Base-by-base conservation (phyloP, 2,329 filamentous ascomycete genomes). In the Bipolaris oryzae region DNA sequence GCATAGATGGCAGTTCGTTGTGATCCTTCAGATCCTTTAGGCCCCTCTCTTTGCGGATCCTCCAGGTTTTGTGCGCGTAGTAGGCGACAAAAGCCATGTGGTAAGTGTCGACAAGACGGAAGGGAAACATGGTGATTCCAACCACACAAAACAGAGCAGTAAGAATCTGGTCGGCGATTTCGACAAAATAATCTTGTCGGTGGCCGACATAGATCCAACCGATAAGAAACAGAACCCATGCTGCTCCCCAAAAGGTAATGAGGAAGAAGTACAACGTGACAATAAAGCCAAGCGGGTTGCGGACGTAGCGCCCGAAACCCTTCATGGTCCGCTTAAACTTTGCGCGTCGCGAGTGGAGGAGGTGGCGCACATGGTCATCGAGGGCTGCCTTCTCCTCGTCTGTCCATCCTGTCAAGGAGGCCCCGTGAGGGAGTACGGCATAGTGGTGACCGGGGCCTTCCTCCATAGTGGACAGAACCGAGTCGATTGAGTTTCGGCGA, bases 221-320 rank as follows among this genome's bases (percentile, higher is more conserved):
- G 71, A 96, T 96, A 46, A 96, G 80, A 76, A 94, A 95, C 18
- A 96, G 83, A 1, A 96, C 91, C 91, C 91, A 96, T 0, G 90
- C 90, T 16, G 93, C 81, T 67, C 91, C 91, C 71, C 95, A 96
- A 1, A 93, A 82, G 0, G 91, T 95, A 63, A 96, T 92, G n/a
- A 94, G 80, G 7, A 86, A 88, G n/a, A 91, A 91, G 75, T 96
- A 96, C 2, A 96, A 77, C 0, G 91, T 93, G 48, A 96, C 89
- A 57, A 93, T 84, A 69, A 95, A 91, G 1, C 91, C 92, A 13
- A 96, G 82, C 0, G 92, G 84, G 82, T 67, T 72, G 38, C 84
- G 84, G 11, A 92, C 82, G 66, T 96, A 96, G 76, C 93, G 86
- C 3, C 87, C 85, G 68, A 96, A 96, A 0, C 90, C 91, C 68